phyloP scores from a whole-genome alignment of 805 yeast species.

The Yarrowia porcina region DNA sequence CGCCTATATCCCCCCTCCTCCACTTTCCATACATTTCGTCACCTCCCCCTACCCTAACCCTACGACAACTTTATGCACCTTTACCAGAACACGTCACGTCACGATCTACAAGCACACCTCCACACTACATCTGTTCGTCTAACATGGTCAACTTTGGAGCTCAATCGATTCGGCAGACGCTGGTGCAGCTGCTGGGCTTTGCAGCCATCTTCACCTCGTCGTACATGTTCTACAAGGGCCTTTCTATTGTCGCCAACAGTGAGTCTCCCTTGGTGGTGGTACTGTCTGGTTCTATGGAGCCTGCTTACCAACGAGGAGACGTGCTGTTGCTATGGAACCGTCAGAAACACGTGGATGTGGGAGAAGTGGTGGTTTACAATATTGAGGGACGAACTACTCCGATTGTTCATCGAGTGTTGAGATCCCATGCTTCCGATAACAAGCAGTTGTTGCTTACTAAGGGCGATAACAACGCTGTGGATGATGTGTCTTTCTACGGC shows the following conservation, averaged over 20 bases:
- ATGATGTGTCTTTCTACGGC: conserved; percentile 83
- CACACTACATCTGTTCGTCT: background rate
- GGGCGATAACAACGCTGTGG: conserved; percentile 93
- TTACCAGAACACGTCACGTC: background rate
- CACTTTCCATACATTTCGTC: no score
- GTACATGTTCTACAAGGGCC: conserved; percentile 84
- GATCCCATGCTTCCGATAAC: conserved; percentile 56
- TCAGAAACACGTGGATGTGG: conserved; percentile 61
- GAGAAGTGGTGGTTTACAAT: conserved; percentile 93
- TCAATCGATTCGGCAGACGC: conserved; percentile 18
- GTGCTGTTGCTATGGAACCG: conserved; percentile 89
- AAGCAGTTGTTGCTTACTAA: conserved; percentile 81
- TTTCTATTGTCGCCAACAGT: conserved; percentile 72
- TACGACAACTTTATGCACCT: background rate
- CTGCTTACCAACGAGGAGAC: conserved; percentile 98
- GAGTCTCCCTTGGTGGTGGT: conserved; percentile 96
- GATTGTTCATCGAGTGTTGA: conserved; percentile 91
- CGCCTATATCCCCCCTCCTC: no score
- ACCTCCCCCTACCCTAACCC: background rate
- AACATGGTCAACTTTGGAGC: conserved; percentile 23
- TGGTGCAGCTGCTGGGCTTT: conserved; percentile 58
- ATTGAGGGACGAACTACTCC: conserved; percentile 77
- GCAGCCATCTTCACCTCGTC: conserved; percentile 84
- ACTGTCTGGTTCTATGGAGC: conserved; percentile 98
- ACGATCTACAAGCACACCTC: background rate